Base-by-base conservation (phyloP, 495 filamentous ascomycete species). In the Aspergillus incahuasiensis region DNA sequence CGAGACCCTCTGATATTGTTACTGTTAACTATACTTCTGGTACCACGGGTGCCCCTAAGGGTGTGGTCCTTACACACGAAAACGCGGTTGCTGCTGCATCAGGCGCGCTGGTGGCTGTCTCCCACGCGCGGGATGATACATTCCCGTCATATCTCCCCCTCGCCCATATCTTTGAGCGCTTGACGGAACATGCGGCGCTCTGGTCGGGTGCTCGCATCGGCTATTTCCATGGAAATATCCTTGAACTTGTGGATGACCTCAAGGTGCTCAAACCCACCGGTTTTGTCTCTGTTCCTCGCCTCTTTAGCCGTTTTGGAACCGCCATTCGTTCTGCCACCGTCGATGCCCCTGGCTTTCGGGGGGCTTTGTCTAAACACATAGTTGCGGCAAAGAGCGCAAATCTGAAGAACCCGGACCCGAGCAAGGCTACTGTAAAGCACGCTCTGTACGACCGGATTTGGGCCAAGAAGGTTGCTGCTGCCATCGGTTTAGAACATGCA, bases 1-100 rank as follows among this genome's bases (percentile, higher is more conserved):
- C 94, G 8, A 72, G 71, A 28, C 82, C 88, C 0, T 80, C 86
- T 2, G 91, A 97, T 64, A 79, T 88, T 63, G 79, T 95, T 53
- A 97, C 94, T 30, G 91, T 98, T 73, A 98, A 97, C 75, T 98
- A 98, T 74, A 98, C 94, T 9, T 95, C 90, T 12, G 94, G 94
- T 16, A 98, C 94, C 9, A 98, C 94, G 0, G 95, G 94, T 6
- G 81, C 88, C 58, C 94, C 94, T 5, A 98, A 98, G 74, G 94
- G 94, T 54, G 94, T 97, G 6, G 77, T 92, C 32, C 72, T 97
- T 57, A 91, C 88, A 4, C 95, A 98, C 64, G 74, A 76, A 59
- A 89, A 86, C 66, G 89, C 91, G 24, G 82, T 95, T 5, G 84
- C 90, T 1, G 90, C 85, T 19, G 78, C 87, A 39, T 77, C 85